These are phyloP conservation scores for Sugiyamaella americana DNA, from an alignment of 805 yeast genomes.

Conservation along the genomic window DNA sequence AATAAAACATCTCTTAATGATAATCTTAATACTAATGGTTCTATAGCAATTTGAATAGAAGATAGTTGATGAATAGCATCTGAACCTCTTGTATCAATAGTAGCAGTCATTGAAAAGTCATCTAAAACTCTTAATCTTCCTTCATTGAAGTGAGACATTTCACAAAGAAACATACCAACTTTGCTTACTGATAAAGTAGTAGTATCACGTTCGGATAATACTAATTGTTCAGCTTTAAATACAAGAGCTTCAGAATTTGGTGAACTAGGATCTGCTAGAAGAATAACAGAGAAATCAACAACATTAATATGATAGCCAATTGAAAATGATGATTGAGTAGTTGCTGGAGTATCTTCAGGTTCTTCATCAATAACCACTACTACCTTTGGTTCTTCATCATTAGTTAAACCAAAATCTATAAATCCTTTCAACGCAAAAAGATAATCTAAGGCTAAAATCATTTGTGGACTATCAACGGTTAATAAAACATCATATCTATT, in stretches of 20 bases:
- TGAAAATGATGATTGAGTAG: slow-evolving; percentile 2
- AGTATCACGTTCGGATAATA: slow-evolving; percentile 62
- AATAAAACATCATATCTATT: slow-evolving; percentile 47
- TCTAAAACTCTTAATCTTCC: slow-evolving; percentile 70
- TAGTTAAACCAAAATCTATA: slow-evolving; percentile 43
- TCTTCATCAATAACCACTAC: slow-evolving; percentile 13
- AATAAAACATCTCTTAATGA: slow-evolving; percentile 82
- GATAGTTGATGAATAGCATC: slow-evolving; percentile 54
- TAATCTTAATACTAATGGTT: slow-evolving; percentile 72
- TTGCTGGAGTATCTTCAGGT: slow-evolving; percentile 10
- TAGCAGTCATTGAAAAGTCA: slow-evolving; percentile 75
- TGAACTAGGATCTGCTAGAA: slow-evolving; percentile 72
- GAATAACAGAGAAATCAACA: slow-evolving; percentile 66
- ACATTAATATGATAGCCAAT: slow-evolving; percentile 48
- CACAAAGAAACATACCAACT: slow-evolving; percentile 79
- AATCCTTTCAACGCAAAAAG: slow-evolving; percentile 68
- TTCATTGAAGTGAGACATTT: slow-evolving; percentile 62
- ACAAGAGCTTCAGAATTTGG: slow-evolving; percentile 80
- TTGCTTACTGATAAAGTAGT: slow-evolving; percentile 63
- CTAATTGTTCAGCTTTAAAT: slow-evolving; percentile 74
- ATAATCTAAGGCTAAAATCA: slow-evolving; percentile 81
- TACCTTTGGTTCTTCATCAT: slow-evolving; percentile 11
- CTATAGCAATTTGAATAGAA: slow-evolving; percentile 61
- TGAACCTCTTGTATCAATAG: slow-evolving; percentile 67
- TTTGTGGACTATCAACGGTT: slow-evolving; percentile 72